phyloP scores from a whole-genome alignment of 2,329 filamentous ascomycete genomes.

The Neonectria magnoliae region DNA sequence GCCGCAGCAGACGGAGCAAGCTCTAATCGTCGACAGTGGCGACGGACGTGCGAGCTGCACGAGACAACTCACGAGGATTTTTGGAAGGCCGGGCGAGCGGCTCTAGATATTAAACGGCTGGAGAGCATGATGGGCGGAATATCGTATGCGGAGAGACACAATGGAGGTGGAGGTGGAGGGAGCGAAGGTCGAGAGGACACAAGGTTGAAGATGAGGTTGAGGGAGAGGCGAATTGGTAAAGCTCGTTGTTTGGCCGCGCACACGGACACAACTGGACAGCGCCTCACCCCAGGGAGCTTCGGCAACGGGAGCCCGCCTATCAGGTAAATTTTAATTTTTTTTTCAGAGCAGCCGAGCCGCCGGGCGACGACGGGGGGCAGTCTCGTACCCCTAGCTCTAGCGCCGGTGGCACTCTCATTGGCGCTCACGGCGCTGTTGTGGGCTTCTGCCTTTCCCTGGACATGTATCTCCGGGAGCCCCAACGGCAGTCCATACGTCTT shows the following conservation, averaged over 20 bases:
- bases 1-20: conserved; percentile 20
- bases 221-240: conserved; percentile 32
- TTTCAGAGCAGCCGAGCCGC: conserved; percentile 26
- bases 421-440: neutral
- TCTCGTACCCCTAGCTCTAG: conserved; percentile 11
- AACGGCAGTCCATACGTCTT: conserved; percentile 13
- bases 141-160: conserved; percentile 39
- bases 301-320: conserved; percentile 38
- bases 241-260: conserved; percentile 37
- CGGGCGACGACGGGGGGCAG: conserved; percentile 1
- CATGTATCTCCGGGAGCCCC: conserved; percentile 37
- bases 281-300: conserved; percentile 35
- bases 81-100: conserved; percentile 65
- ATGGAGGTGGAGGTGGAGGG: conserved; percentile 35
- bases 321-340: conserved; percentile 44
- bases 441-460: conserved; percentile 27
- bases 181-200: conserved; percentile 30
- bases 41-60: conserved; percentile 6
- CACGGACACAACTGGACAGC: conserved; percentile 17
- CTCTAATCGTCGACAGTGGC: conserved; percentile 26
- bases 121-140: conserved; percentile 63
- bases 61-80: conserved; percentile 59
- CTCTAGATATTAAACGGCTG: conserved; percentile 69
- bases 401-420: neutral
- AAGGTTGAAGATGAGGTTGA: conserved; percentile 36